Conservation (phyloP, 371 early-diverging fungal species). For the Sporodiniella umbellata region DNA sequence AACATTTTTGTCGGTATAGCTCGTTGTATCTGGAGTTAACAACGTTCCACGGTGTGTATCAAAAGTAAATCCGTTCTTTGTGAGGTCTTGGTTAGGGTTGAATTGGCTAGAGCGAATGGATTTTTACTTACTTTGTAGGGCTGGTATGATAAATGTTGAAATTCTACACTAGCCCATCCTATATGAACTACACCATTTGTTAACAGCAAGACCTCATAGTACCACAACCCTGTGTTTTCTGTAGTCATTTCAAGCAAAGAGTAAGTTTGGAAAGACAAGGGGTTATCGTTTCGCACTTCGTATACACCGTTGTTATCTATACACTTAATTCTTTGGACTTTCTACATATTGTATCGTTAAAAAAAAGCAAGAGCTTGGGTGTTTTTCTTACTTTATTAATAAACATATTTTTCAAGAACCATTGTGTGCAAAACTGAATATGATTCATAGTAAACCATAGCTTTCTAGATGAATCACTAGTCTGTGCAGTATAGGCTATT, state of each 20-base stretch:
- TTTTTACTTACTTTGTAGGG: conserved; percentile 61
- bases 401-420: conserved; percentile 5
- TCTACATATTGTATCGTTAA: too few relatives aligned
- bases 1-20: not conserved
- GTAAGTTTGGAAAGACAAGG: conserved; percentile 39
- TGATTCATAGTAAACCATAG: conserved; percentile 1
- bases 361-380: too few relatives aligned
- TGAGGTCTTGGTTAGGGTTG: too few relatives aligned
- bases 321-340: conserved; percentile 10
- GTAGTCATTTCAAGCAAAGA: conserved; percentile 30
- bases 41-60: conserved; percentile 25
- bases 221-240: conserved; percentile 36
- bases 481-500: too few relatives aligned
- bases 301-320: conserved; percentile 1
- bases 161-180: conserved; percentile 58
- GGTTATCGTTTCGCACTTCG: conserved; percentile 34
- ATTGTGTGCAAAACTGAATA: not conserved
- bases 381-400: conserved; percentile 19
- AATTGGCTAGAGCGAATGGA: conserved; percentile 27
- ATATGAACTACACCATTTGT: conserved; percentile 61
- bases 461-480: not conserved
- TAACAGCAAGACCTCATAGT: conserved; percentile 53
- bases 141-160: conserved; percentile 58
- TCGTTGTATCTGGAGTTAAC: conserved; percentile 3
- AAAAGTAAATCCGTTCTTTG: conserved; percentile 55